A percentile compares a stretch with the other conserved stretches of the same genome.
These are phyloP conservation scores for Haplographium delicatum DNA, from an alignment of 495 filamentous ascomycete species.

Conservation along the genomic window DNA sequence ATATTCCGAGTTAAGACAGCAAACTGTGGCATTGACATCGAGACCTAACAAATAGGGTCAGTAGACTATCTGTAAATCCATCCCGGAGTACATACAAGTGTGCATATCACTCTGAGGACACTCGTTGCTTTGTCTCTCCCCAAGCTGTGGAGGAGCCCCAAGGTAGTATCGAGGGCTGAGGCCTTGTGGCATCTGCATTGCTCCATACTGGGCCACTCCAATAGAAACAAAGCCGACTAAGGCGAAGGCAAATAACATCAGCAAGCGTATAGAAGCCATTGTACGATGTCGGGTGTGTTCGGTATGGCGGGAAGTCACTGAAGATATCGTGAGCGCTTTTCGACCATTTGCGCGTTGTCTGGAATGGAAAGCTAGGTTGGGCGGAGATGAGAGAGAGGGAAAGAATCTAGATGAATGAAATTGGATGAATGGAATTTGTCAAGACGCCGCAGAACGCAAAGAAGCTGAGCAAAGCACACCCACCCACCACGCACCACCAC, in stretches of 20 bases:
- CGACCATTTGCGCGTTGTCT: no score
- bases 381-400: neutral
- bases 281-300: neutral
- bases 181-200: slow-evolving; percentile 6
- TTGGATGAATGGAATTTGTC: no score
- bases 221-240: neutral
- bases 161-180: slow-evolving; percentile 21
- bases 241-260: neutral
- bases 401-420: no score
- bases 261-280: neutral
- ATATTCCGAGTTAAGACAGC: slow-evolving; percentile 22
- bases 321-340: neutral
- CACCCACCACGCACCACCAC: no score
- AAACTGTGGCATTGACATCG: slow-evolving; percentile 16
- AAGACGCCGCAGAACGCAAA: no score
- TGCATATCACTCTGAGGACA: no score
- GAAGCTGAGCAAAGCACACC: neutral
- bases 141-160: slow-evolving; percentile 1
- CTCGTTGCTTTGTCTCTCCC: neutral
- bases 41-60: slow-evolving; percentile 14
- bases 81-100: no score
- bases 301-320: neutral
- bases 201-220: slow-evolving; percentile 17
- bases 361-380: neutral
- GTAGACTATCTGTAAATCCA: no score